These are phyloP conservation scores for Oryza glaberrima DNA, from an alignment of 176 grass and related monocot genomes.

Conservation along the genomic window DNA sequence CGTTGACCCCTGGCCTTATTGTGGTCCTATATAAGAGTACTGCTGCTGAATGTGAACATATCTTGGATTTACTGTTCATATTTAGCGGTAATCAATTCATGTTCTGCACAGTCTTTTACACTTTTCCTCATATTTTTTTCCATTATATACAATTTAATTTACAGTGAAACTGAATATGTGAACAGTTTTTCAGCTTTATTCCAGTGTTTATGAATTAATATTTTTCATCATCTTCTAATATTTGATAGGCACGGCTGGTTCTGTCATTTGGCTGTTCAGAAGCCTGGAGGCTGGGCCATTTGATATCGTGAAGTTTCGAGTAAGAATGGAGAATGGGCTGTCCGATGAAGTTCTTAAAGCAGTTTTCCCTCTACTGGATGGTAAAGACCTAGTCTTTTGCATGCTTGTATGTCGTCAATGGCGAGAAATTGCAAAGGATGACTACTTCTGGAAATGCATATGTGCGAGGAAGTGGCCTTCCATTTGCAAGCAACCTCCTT, in stretches of 20 bases:
- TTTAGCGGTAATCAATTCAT: background rate
- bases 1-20: background rate
- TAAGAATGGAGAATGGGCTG: constrained; percentile 65
- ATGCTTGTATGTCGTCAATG: constrained; percentile 82
- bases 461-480: constrained; percentile 73
- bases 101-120: background rate
- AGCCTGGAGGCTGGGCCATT: constrained; percentile 20
- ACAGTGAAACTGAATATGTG: background rate
- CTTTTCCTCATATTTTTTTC: background rate
- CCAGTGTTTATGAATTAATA: too few species aligned
- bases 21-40: constrained; percentile 28
- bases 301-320: constrained; percentile 30
- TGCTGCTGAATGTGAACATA: background rate
- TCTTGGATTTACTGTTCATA: background rate
- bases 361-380: constrained; percentile 69
- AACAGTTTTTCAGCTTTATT: background rate
- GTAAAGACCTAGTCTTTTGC: constrained; percentile 69
- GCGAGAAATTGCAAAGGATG: constrained; percentile 63
- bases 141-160: constrained; percentile 28
- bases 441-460: constrained; percentile 88
- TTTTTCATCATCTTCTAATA: background rate
- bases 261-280: constrained; percentile 27
- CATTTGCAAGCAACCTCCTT: constrained; percentile 61
- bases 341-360: constrained; percentile 67
- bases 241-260: constrained; percentile 18